Conservation (phyloP, 164 flowering plant genomes). For the Berberis thunbergii region DNA sequence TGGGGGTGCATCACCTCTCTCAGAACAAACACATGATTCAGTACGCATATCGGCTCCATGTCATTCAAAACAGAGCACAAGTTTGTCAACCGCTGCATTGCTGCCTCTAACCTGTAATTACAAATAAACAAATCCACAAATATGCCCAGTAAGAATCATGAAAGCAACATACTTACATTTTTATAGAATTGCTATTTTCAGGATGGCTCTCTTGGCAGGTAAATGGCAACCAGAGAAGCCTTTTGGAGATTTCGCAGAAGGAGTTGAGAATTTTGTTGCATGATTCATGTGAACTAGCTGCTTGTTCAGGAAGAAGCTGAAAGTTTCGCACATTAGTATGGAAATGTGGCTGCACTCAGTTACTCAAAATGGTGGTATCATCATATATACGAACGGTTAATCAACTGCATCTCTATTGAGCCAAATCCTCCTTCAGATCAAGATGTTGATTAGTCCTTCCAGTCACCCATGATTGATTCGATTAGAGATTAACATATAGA, state of each 20-base stretch:
- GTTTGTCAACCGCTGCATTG: slow-evolving; percentile 93
- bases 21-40: slow-evolving; percentile 95
- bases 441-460: slow-evolving; percentile 96
- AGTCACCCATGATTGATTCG: slow-evolving; percentile 97
- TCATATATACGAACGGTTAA: slow-evolving; percentile 4
- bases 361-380: not conserved
- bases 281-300: slow-evolving; percentile 78
- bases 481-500: slow-evolving; percentile 87
- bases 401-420: slow-evolving; percentile 86
- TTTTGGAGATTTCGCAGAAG: slow-evolving; percentile 65
- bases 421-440: slow-evolving; percentile 99
- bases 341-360: slow-evolving; percentile 4
- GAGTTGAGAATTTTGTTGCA: slow-evolving; percentile 54
- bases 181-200: slow-evolving; percentile 67
- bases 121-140: not conserved
- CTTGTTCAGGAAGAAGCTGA: slow-evolving; percentile 98
- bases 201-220: slow-evolving; percentile 96
- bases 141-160: not conserved
- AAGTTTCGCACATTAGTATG: slow-evolving; percentile 20
- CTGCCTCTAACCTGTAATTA: slow-evolving; percentile 93
- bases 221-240: slow-evolving; percentile 50
- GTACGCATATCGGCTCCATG: slow-evolving; percentile 98
- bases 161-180: slow-evolving; percentile 49
- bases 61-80: slow-evolving; percentile 92
- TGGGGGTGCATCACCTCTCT: slow-evolving; percentile 59